Evolutionary conservation across 768 basidiomycete genomes (phyloP).

Genomic region (Russula sp.): DNA sequence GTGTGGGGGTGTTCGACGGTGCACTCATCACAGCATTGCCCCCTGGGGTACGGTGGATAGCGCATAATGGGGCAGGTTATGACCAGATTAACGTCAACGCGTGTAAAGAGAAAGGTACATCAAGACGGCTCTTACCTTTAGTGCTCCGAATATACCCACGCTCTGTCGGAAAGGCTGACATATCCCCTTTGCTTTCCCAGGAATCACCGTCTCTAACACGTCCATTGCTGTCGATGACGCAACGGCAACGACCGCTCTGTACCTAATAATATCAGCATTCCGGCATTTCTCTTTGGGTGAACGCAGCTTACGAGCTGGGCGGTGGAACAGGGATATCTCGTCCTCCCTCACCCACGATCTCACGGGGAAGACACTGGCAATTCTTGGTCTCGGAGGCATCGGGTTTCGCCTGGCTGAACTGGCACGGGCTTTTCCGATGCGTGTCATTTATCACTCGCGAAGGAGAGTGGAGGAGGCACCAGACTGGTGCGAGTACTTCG

Average conservation of each 20-base stretch:
- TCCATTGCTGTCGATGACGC: slow-evolving; percentile 88
- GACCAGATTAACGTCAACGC: slow-evolving; percentile 78
- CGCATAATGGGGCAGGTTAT: slow-evolving; percentile 91
- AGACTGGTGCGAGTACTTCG: slow-evolving; percentile 70
- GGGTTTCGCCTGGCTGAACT: slow-evolving; percentile 65
- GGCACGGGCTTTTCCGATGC: slow-evolving; percentile 81
- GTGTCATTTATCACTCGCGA: slow-evolving; percentile 74
- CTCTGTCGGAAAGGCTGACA: not conserved
- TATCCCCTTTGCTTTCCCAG: slow-evolving; percentile 31
- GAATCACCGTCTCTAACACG: slow-evolving; percentile 80
- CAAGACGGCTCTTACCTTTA: not conserved
- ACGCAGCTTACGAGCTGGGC: slow-evolving; percentile 44
- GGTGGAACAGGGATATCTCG: slow-evolving; percentile 54
- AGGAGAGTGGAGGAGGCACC: slow-evolving; percentile 53
- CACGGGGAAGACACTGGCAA: slow-evolving; percentile 61
- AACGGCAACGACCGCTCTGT: slow-evolving; percentile 84
- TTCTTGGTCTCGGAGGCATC: slow-evolving; percentile 75
- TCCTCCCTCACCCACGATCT: slow-evolving; percentile 53
- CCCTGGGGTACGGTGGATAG: slow-evolving; percentile 71
- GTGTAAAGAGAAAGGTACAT: slow-evolving; percentile 61
- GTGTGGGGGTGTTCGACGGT: slow-evolving; percentile 74
- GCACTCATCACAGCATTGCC: slow-evolving; percentile 69
- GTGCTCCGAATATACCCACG: not conserved
- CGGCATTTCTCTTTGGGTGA: slow-evolving; percentile 70
- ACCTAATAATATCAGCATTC: slow-evolving; percentile 70